Evolutionary conservation across 768 basidiomycete genomes (phyloP), one percentile per base, ranked within the genome.

Genomic region (Sporobolomyces pararoseus): DNA sequence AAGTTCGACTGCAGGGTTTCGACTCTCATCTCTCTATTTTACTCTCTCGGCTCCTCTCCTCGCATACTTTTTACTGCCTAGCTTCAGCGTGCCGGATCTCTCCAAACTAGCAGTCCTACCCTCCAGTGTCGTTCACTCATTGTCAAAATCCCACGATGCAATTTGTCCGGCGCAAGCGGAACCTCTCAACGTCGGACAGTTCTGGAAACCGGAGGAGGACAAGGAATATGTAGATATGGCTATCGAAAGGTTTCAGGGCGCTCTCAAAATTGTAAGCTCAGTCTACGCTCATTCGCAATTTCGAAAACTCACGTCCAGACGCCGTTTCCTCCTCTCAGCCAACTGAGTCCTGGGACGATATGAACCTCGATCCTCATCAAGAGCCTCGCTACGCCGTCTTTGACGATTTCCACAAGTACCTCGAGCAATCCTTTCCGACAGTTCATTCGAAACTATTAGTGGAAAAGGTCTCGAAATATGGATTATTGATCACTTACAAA

Each of bases 401-500:
- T 17, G 34, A 29, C 12, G 51, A 52, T 14, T 64, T 64, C n/a
- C 63, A 64, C 42, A 2, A 16, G 12, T 64, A 52, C 34, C 63
- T 64, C 39, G 53, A 37, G 21, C 5, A 39, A n/a, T 16, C 63
- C 2, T 64, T 64, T 51, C 63, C 63, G 25, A 19, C 34, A 10
- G 34, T 64, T 31, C 86, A 89, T 77, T 49, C 46, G 16, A 47
- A 53, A 14, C 29, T 53, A 7, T 21, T 2, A 2, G 35, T 59
- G 47, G 49, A 55, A 31, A 66, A 58, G 35, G 59, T 61, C 9
- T 1, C 37, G 25, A 42, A 50, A 46, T 59, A 49, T 29, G 35
- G 46, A 23, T 34, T 57, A 27, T 27, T 59, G 14, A 27, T 61
- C 77, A 83, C 85, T 54, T 90, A 88, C 88, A 79, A 82, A 60